A percentile compares a stretch with the other conserved stretches of the same genome.
Conservation (phyloP, 2,329 filamentous ascomycete genomes). For the Boeremia lycopersici region DNA sequence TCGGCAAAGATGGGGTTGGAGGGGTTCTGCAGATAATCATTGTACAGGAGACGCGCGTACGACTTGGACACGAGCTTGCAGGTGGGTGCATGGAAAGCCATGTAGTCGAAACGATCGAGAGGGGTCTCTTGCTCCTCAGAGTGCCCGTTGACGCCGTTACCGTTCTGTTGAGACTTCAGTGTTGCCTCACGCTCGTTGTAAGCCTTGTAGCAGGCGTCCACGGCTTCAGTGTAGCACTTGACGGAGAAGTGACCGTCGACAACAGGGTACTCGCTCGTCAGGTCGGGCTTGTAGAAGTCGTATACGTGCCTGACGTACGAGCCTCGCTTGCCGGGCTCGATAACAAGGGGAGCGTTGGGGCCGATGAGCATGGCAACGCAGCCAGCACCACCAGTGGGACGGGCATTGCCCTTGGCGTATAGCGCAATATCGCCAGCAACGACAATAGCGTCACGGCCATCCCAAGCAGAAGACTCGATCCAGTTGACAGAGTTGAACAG, state of each 20-base stretch:
- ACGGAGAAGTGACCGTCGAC: constrained; percentile 61
- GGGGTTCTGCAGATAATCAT: constrained; percentile 57
- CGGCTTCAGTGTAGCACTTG: constrained; percentile 59
- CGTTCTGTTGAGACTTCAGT: constrained; percentile 53
- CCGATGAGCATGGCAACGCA: constrained; percentile 61
- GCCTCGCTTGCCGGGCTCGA: constrained; percentile 58
- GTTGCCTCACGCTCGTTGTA: constrained; percentile 58
- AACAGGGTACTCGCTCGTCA: constrained; percentile 60
- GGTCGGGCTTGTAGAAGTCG: constrained; percentile 62
- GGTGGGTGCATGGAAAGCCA: constrained; percentile 61
- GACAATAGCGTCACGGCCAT: constrained; percentile 59
- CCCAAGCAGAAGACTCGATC: constrained; percentile 61
- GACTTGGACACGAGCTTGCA: constrained; percentile 63
- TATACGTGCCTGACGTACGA: constrained; percentile 59
- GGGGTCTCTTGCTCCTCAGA: constrained; percentile 50
- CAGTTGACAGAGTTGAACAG: constrained; percentile 61
- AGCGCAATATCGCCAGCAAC: constrained; percentile 60
- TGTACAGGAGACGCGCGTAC: constrained; percentile 59
- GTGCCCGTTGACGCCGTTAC: constrained; percentile 45
- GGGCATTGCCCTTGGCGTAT: constrained; percentile 61
- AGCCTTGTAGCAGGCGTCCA: constrained; percentile 60
- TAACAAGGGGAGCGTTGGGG: constrained; percentile 56
- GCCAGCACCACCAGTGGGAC: constrained; percentile 59
- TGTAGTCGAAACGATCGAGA: constrained; percentile 61
- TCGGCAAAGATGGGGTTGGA: constrained; percentile 56